Conservation (phyloP, 2,329 filamentous ascomycete genomes). For the Coniochaeta sp. region DNA sequence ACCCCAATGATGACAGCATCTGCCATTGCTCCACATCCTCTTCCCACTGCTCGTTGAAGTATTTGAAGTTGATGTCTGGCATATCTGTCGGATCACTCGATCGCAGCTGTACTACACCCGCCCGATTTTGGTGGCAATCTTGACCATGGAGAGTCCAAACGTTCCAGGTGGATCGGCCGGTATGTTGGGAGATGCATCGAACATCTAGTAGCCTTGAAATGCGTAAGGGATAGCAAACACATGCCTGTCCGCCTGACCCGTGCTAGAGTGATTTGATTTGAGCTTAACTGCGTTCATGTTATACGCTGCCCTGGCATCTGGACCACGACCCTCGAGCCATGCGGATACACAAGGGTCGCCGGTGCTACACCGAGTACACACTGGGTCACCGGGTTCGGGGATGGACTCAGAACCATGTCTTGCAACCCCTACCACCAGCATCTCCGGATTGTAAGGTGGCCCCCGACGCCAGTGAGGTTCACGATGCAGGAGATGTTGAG, state of each 20-base stretch:
- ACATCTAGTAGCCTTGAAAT: conserved; percentile 43
- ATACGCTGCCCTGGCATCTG: conserved; percentile 23
- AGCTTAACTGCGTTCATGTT: conserved; percentile 45
- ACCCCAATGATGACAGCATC: background rate
- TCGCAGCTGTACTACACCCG: conserved; percentile 40
- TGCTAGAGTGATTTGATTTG: conserved; percentile 11
- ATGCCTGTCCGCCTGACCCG: conserved; percentile 38
- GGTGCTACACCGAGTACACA: conserved; percentile 24
- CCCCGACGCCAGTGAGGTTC: conserved; percentile 41
- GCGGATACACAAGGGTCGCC: conserved; percentile 29
- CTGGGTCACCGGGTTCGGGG: conserved; percentile 17
- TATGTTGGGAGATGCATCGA: conserved; percentile 32
- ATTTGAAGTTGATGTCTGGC: conserved; percentile 43
- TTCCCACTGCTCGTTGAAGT: conserved; percentile 32
- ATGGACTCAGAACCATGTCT: conserved; percentile 9
- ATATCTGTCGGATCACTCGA: conserved; percentile 44
- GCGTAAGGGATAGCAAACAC: conserved; percentile 40
- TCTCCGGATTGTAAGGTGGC: conserved; percentile 39
- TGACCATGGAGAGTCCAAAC: conserved; percentile 26
- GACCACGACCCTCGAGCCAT: conserved; percentile 22
- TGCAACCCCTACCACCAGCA: conserved; percentile 23
- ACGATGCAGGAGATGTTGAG: conserved; percentile 36
- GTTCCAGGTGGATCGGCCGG: conserved; percentile 27
- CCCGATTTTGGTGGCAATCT: conserved; percentile 26
- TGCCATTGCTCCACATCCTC: conserved; percentile 19